Conservation (phyloP, 2,329 filamentous ascomycete genomes). For the Colletotrichum sp. region DNA sequence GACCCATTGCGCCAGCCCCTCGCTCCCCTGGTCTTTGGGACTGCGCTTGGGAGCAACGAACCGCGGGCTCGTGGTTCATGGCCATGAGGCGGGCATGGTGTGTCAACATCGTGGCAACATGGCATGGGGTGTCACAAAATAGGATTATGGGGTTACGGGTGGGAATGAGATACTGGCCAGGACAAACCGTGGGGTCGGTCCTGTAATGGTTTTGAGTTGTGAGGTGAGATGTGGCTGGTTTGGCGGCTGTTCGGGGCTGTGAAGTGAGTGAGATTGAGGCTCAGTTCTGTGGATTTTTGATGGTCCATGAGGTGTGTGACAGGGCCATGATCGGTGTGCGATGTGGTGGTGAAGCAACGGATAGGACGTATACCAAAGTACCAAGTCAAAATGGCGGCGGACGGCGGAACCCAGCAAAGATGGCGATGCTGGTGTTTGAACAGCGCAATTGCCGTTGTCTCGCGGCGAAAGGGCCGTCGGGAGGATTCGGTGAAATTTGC, state of each 20-base stretch:
- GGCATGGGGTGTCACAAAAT: background rate
- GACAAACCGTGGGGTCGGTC: background rate
- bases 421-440: background rate
- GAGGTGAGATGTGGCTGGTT: conserved; percentile 16
- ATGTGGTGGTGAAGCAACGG: background rate
- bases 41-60: background rate
- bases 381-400: background rate
- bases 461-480: background rate
- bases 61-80: background rate
- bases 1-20: too few relatives aligned
- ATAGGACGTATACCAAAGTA: background rate
- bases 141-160: background rate
- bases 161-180: background rate
- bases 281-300: background rate
- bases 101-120: background rate
- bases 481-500: background rate
- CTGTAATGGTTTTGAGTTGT: background rate
- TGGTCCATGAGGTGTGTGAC: background rate
- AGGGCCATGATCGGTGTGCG: background rate
- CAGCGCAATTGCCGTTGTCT: background rate
- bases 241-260: background rate
- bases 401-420: background rate
- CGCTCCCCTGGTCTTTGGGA: background rate
- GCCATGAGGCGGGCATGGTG: background rate
- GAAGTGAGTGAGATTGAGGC: conserved; percentile 1